phyloP scores from a whole-genome alignment of 495 filamentous ascomycete species.

The Hypoxylon cercidicola region DNA sequence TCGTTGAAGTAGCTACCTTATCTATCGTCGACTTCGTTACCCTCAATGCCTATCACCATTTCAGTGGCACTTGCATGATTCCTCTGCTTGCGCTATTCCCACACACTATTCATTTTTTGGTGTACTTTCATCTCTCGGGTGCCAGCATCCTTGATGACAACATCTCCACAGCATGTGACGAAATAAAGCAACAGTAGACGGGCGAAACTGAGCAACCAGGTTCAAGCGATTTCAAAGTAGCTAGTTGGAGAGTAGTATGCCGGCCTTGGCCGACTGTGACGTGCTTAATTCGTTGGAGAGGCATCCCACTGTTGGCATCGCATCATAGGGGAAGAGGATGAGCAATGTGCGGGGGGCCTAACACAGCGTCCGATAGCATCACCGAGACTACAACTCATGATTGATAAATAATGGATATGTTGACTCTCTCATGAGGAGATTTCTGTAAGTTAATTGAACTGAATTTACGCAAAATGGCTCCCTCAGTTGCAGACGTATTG shows the following conservation, averaged over 20 bases:
- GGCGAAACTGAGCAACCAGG: conserved; percentile 14
- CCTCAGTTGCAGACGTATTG: conserved; percentile 44
- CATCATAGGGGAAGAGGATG: conserved; percentile 36
- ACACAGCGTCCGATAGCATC: conserved; percentile 20
- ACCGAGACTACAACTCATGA: conserved; percentile 2
- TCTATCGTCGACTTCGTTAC: conserved; percentile 11
- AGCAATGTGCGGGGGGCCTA: conserved; percentile 34
- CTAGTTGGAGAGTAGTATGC: conserved; percentile 12
- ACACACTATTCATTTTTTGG: conserved; percentile 1
- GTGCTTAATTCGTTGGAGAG: conserved; percentile 35
- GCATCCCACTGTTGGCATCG: conserved; percentile 24
- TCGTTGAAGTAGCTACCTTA: conserved; percentile 7
- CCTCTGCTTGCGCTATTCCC: conserved; percentile 1
- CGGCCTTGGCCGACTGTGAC: conserved; percentile 27
- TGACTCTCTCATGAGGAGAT: not conserved
- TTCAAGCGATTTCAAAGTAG: conserved; percentile 25
- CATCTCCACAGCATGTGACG: conserved; percentile 28
- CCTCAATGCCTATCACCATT: conserved; percentile 25
- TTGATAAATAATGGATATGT: conserved; percentile 28
- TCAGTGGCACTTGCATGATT: conserved; percentile 24
- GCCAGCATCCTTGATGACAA: conserved; percentile 12
- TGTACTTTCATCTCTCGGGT: conserved; percentile 4
- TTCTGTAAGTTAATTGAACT: conserved; percentile 11
- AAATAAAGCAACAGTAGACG: conserved; percentile 24
- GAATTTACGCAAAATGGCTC: conserved; percentile 32